Percentiles rank a stretch among this genome's conserved stretches.
Conservation (phyloP, 2,329 filamentous ascomycete genomes). For the Verticillium tricorpus region DNA sequence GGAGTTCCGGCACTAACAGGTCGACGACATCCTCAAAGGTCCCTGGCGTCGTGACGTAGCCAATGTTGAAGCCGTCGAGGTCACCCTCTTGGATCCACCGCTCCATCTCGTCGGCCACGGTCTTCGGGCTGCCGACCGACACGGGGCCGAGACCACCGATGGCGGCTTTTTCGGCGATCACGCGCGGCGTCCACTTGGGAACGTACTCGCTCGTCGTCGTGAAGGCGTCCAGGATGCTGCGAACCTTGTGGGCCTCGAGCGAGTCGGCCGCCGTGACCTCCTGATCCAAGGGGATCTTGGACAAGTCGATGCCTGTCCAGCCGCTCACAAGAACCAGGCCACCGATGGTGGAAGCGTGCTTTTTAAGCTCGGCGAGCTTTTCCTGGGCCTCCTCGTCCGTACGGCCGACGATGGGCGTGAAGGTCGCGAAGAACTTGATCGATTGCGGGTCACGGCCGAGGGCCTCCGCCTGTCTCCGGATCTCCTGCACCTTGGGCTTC, state of each 20-base stretch:
- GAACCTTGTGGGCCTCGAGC: constrained; percentile 45
- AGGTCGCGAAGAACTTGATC: constrained; percentile 51
- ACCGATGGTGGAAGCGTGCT: constrained; percentile 48
- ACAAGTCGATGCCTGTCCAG: constrained; percentile 58
- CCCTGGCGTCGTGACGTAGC: constrained; percentile 38
- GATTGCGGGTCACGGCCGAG: constrained; percentile 50
- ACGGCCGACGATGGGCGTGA: constrained; percentile 43
- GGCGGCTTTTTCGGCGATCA: constrained; percentile 33
- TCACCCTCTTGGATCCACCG: constrained; percentile 37
- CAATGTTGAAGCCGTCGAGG: constrained; percentile 36
- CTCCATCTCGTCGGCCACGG: constrained; percentile 40
- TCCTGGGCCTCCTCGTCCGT: constrained; percentile 48
- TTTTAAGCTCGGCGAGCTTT: constrained; percentile 46
- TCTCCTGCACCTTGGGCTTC: constrained; percentile 45
- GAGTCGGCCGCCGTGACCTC: constrained; percentile 52
- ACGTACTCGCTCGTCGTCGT: constrained; percentile 40
- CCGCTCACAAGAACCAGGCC: constrained; percentile 52
- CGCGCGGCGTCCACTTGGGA: constrained; percentile 38
- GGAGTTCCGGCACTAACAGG: constrained; percentile 23
- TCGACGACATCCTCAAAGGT: constrained; percentile 27
- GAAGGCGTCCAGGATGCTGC: constrained; percentile 42
- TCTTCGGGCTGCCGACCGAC: constrained; percentile 31
- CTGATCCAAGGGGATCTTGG: constrained; percentile 51
- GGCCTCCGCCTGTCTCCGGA: constrained; percentile 44
- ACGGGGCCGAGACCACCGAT: constrained; percentile 35